Percentiles rank a stretch among this genome's conserved stretches.
Conservation (phyloP, 2,329 filamentous ascomycete species). For the Alternaria tenuissima region DNA sequence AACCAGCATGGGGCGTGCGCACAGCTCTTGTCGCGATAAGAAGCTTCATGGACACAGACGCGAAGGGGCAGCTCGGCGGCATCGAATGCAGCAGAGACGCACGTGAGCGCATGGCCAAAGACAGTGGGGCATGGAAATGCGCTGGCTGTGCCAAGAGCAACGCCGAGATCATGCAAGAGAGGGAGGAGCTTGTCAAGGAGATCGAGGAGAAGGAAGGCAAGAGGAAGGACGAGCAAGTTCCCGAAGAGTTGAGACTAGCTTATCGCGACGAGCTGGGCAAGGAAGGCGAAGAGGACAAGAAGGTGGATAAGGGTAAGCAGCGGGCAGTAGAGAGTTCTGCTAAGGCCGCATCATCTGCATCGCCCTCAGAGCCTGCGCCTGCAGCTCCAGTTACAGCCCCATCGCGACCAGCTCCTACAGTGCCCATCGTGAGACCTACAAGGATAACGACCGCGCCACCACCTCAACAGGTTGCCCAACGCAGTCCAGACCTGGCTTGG, state of each 20-base stretch:
- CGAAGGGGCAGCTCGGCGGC: slow-evolving; percentile 87
- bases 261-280: slow-evolving; percentile 75
- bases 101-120: slow-evolving; percentile 72
- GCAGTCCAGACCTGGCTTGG: slow-evolving; percentile 68
- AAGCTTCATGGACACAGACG: slow-evolving; percentile 92
- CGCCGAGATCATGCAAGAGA: slow-evolving; percentile 75
- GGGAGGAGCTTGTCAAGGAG: slow-evolving; percentile 65
- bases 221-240: slow-evolving; percentile 57
- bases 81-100: slow-evolving; percentile 74
- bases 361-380: slow-evolving; percentile 13
- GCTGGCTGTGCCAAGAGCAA: slow-evolving; percentile 74
- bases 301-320: slow-evolving; percentile 34
- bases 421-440: slow-evolving; percentile 19
- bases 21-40: slow-evolving; percentile 83
- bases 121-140: slow-evolving; percentile 74
- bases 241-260: slow-evolving; percentile 68
- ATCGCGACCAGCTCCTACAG: background rate
- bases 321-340: slow-evolving; percentile 18
- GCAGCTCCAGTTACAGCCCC: slow-evolving; percentile 7
- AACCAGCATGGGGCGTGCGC: slow-evolving; percentile 95
- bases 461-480: slow-evolving; percentile 36
- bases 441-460: slow-evolving; percentile 23
- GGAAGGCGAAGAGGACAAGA: slow-evolving; percentile 26
- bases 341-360: background rate
- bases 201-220: slow-evolving; percentile 54